Base-by-base conservation (phyloP, 1,139 yeast genomes). In the Candida albicans region DNA sequence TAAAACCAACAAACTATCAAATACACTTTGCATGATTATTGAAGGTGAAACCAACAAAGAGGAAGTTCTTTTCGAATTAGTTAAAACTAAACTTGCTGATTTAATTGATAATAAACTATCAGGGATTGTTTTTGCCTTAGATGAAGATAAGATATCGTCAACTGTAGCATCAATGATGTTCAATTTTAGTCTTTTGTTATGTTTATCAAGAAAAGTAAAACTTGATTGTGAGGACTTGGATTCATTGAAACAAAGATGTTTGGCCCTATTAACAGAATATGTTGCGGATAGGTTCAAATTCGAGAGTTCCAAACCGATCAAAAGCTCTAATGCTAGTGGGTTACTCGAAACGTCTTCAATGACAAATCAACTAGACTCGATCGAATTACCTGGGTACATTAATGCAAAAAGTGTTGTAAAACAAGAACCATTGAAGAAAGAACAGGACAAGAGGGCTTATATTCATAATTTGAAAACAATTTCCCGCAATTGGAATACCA, bases 331-430 rank as follows among this genome's bases (percentile, higher is more conserved):
- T 2, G 4, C 28, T 8, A 18, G 15, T 2, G 14, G 9, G 3
- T 5, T 36, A n/a, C 24, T 37, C 9, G 34, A 25, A 9, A 10
- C 35, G 8, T 31, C 35, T 2, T 13, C 11, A 1, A 26, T 27
- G n/a, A 22, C 27, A 32, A 70, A 70, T 45, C 58, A 52, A 31
- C 50, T 72, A 2, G 76, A 73, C 42, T 55, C 62, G 27, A 62
- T 73, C 22, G 67, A 68, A 40, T 54, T 73, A n/a, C 77, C 77
- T 1, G 65, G 70, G 1, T 59, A 64, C 43, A 65, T 73, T 9
- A 62, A 72, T 49, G 73, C 71, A 1, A 57, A 50, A 15, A 64
- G 61, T 31, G 50, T 70, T 10, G 54, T 60, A 1, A 56, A 50
- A n/a, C 40, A 50, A 24, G 14, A 40, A 8, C 30, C 25, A 8